Evolutionary conservation across 352 stramenopile genomes (phyloP), one percentile per base, ranked within the genome.

Genomic region (Phytophthora nicotianae): DNA sequence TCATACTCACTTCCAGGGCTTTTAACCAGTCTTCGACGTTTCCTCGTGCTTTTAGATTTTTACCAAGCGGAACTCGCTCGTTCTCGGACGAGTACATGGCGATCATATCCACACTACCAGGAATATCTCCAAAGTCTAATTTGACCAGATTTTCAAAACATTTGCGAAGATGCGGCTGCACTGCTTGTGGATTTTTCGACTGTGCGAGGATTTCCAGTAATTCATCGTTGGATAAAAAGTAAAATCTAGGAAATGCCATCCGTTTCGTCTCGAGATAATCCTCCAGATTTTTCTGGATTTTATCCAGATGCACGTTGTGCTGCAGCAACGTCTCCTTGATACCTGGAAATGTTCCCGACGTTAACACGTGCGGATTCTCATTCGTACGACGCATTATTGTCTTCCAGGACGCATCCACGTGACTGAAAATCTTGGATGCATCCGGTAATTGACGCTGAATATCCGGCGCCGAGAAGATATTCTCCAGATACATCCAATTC

Each of bases 151-250:
- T 92, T 50, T 98, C 95, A 65, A 98, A 98, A 60, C 90, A 98
- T 58, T 98, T 98, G 1, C 91, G 82, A 32, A 98, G 62, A 65
- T 98, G 95, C 0, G 91, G 93, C 50, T 98, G 95, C 13, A 98
- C 93, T 0, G 89, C 91, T 24, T 97, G 90, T 9, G 95, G 95
- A 53, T 98, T 97, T 72, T 98, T 98, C 4, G 93, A 92, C 47
- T 98, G 94, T 7, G 93, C 92, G 1, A 98, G 65, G 33, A 98
- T 98, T 58, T 98, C 95, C 0, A 98, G 75, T 17, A 98, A 70
- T 33, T 97, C 96, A 45, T 98, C 96, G 50, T 99, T 97, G 0
- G 92, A 97, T 2, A 98, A 65, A 56, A 98, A 98, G 71, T 98
- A 98, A 70, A 98, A 98, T 0, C 88, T 72, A 5, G 91, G 91